Conservation (phyloP, 1,284 basidiomycete species). For the Ustilago vetiveriae region DNA sequence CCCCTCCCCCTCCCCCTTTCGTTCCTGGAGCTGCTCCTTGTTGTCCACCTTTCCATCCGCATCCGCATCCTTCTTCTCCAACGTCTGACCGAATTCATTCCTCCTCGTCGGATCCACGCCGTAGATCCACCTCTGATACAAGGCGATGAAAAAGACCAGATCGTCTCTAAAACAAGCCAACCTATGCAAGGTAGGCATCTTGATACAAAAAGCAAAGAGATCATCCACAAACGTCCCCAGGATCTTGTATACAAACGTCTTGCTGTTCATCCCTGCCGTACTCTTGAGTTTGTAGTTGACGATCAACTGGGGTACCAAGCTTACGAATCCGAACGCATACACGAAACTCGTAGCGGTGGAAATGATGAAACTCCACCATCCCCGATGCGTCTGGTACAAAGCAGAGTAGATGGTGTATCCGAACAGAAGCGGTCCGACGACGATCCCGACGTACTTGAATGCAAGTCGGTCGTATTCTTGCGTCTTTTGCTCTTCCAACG, state of each 20-base stretch:
- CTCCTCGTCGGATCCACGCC: slow-evolving; percentile 89
- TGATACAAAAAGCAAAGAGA: slow-evolving; percentile 81
- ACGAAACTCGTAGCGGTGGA: slow-evolving; percentile 83
- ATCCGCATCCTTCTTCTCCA: slow-evolving; percentile 30
- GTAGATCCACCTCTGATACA: slow-evolving; percentile 87
- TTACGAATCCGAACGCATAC: slow-evolving; percentile 95
- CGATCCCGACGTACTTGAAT: slow-evolving; percentile 88
- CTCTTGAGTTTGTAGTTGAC: slow-evolving; percentile 85
- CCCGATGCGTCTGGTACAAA: slow-evolving; percentile 75
- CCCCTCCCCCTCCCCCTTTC: slow-evolving; percentile 7
- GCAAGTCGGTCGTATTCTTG: slow-evolving; percentile 89
- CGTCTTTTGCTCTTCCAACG: slow-evolving; percentile 95
- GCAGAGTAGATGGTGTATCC: slow-evolving; percentile 87
- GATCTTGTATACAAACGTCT: slow-evolving; percentile 95
- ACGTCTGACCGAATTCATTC: slow-evolving; percentile 88
- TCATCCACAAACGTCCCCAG: slow-evolving; percentile 87
- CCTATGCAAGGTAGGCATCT: slow-evolving; percentile 93
- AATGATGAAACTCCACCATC: slow-evolving; percentile 95
- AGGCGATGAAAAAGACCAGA: slow-evolving; percentile 64
- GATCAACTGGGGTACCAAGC: slow-evolving; percentile 68
- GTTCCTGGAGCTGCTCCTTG: slow-evolving; percentile 8
- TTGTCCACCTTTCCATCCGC: slow-evolving; percentile 5
- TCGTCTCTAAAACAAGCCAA: slow-evolving; percentile 78
- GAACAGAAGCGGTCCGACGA: slow-evolving; percentile 82
- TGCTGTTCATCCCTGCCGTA: slow-evolving; percentile 93